phyloP scores from a whole-genome alignment of 768 basidiomycete genomes.

The Ephemerocybe angulata region DNA sequence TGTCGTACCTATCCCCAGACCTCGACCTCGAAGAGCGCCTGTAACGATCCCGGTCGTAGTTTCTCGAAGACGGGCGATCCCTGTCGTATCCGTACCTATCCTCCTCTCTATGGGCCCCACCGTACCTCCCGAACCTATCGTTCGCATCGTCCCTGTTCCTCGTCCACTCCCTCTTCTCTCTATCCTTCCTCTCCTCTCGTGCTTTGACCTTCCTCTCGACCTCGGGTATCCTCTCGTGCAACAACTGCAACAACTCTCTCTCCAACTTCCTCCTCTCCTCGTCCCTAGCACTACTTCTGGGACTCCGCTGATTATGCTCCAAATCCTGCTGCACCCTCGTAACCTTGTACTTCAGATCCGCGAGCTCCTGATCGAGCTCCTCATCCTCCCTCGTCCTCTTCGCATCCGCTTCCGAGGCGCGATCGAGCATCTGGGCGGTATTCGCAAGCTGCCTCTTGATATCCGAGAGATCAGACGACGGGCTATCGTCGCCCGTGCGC shows the following conservation, averaged over 20 bases:
- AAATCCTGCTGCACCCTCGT: constrained; percentile 87
- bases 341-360: constrained; percentile 81
- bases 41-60: constrained; percentile 30
- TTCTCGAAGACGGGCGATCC: constrained; percentile 53
- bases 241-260: constrained; percentile 76
- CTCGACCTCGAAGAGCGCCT: constrained; percentile 51
- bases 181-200: constrained; percentile 68
- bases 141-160: constrained; percentile 83
- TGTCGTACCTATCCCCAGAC: constrained; percentile 32
- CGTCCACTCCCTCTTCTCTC: constrained; percentile 75
- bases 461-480: constrained; percentile 71
- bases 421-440: constrained; percentile 78
- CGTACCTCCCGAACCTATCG: constrained; percentile 70
- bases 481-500: constrained; percentile 61
- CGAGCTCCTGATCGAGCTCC: constrained; percentile 84
- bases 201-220: constrained; percentile 82
- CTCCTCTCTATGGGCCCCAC: constrained; percentile 23
- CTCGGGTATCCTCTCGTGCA: constrained; percentile 90
- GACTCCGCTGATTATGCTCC: constrained; percentile 77
- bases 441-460: constrained; percentile 81
- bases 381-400: constrained; percentile 77
- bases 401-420: constrained; percentile 59
- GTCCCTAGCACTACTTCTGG: constrained; percentile 68
- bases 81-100: constrained; percentile 40
- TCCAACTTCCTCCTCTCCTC: constrained; percentile 85